phyloP scores from a whole-genome alignment of 768 basidiomycete species.

The Phylloporus arenicola region DNA sequence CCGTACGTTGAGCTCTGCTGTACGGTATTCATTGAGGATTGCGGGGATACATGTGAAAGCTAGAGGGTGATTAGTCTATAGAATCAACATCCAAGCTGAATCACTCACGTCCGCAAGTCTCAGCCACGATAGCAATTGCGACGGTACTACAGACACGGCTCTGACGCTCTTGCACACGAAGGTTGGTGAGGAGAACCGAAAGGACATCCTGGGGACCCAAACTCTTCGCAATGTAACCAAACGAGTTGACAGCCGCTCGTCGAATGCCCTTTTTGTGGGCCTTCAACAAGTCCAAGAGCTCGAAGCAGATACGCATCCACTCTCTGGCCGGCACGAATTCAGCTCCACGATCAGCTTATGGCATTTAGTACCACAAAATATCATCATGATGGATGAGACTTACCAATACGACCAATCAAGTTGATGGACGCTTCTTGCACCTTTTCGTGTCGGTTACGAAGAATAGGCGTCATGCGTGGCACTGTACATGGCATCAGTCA shows the following conservation, averaged over 20 bases:
- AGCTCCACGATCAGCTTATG: slow-evolving; percentile 89
- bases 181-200: slow-evolving; percentile 89
- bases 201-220: slow-evolving; percentile 98
- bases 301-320: slow-evolving; percentile 99
- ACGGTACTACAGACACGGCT: slow-evolving; percentile 98
- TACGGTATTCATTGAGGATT: slow-evolving; percentile 97
- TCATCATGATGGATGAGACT: slow-evolving; percentile 2
- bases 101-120: slow-evolving; percentile 73
- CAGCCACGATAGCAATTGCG: slow-evolving; percentile 93
- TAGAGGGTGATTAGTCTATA: slow-evolving; percentile 18
- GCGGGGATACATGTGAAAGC: slow-evolving; percentile 99
- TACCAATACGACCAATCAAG: slow-evolving; percentile 93
- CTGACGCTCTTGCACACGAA: slow-evolving; percentile 98
- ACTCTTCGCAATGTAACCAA: slow-evolving; percentile 99
- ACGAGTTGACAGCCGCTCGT: slow-evolving; percentile 97
- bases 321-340: slow-evolving; percentile 98
- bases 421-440: slow-evolving; percentile 99
- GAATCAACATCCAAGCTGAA: not conserved
- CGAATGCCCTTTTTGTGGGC: slow-evolving; percentile 99
- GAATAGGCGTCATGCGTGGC: slow-evolving; percentile 99
- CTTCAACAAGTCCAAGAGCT: slow-evolving; percentile 91
- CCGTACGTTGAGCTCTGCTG: slow-evolving; percentile 96
- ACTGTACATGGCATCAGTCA: slow-evolving; percentile 43
- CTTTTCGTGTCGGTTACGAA: slow-evolving; percentile 98
- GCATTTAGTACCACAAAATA: slow-evolving; percentile 2